Evolutionary conservation across 2,329 filamentous ascomycete genomes (phyloP), one percentile per base, ranked within the genome.

Genomic region (Penicillium sp.): DNA sequence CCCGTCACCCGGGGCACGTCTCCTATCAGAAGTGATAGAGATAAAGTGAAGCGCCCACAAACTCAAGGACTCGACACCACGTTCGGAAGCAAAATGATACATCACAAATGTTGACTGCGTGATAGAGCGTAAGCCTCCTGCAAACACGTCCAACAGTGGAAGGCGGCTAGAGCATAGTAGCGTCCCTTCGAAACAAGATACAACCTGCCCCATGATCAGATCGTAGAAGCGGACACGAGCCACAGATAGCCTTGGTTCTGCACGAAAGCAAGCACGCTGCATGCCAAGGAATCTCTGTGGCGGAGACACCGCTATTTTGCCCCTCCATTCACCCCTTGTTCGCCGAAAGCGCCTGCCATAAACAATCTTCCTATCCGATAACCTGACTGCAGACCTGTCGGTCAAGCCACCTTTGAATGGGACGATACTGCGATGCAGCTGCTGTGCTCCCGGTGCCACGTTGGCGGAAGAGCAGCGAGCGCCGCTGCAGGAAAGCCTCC

Each of bases 291-390:
- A 53, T 53, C 38, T 49, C 47, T 39, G 43, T 52, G 52, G 51
- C 53, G 51, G 42, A 57, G 55, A 57, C 57, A 59, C 58, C 58
- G 58, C 58, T 43, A 12, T 49, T 60, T 60, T 56, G 22, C 39
- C 51, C 48, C 51, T 52, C 51, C 51, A 49, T 40, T 21, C 40
- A 47, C 24, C 45, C 45, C 45, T 43, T 41, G 21, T 43, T n/a
- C 15, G 12, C 17, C 28, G 28, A 21, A 38, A 39, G 26, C 21
- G 26, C 33, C 32, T 42, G 47, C 49, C 42, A 26, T 35, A 49
- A 49, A 37, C 21, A 32, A 48, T 40, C 19, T 24, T 24, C 32
- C 31, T 43, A 34, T 41, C 8, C 33, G 9, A 43, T 39, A 22
- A n/a, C 29, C 34, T 49, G 26, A 43, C 29, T 47, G 31, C 26